phyloP scores from a whole-genome alignment of 352 stramenopile species.

The Phytophthora nicotianae region DNA sequence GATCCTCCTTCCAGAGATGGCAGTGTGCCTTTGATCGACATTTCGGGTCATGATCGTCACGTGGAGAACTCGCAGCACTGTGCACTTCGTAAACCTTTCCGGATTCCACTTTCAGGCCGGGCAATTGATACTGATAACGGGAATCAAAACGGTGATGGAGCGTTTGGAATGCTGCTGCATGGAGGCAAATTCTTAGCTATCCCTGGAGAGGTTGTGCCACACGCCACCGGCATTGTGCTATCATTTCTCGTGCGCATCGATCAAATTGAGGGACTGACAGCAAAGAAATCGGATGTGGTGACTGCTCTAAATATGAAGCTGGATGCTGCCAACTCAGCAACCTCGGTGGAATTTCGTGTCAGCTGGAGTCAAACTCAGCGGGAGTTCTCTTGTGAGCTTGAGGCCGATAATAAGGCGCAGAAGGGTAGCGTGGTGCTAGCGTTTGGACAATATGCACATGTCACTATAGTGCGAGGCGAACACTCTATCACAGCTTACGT shows the following conservation, averaged over 20 bases:
- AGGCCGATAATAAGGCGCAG: slow-evolving; percentile 2
- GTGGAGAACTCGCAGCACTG: slow-evolving; percentile 28
- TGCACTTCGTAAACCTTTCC: slow-evolving; percentile 65
- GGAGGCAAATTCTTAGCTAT: slow-evolving; percentile 31
- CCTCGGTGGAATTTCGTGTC: slow-evolving; percentile 25
- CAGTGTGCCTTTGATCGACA: slow-evolving; percentile 44
- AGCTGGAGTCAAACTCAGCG: slow-evolving; percentile 20
- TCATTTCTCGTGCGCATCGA: slow-evolving; percentile 62
- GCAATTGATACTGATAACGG: background rate
- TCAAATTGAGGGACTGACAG: slow-evolving; percentile 3
- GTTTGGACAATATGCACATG: slow-evolving; percentile 37
- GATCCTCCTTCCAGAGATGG: slow-evolving; percentile 32
- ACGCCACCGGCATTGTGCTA: slow-evolving; percentile 17
- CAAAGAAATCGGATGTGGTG: background rate
- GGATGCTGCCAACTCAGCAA: slow-evolving; percentile 1
- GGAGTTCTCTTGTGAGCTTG: slow-evolving; percentile 24
- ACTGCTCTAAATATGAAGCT: slow-evolving; percentile 27
- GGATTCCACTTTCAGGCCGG: slow-evolving; percentile 32
- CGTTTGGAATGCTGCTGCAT: slow-evolving; percentile 51
- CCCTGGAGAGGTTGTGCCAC: background rate
- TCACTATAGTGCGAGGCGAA: slow-evolving; percentile 18
- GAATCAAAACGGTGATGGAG: slow-evolving; percentile 8
- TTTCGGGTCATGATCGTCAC: slow-evolving; percentile 58
- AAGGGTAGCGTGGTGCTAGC: slow-evolving; percentile 3
- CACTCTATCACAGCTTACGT: slow-evolving; percentile 24